Evolutionary conservation across 1,284 basidiomycete genomes (phyloP), one percentile per base, ranked within the genome.

Genomic region (Boletus mariae): DNA sequence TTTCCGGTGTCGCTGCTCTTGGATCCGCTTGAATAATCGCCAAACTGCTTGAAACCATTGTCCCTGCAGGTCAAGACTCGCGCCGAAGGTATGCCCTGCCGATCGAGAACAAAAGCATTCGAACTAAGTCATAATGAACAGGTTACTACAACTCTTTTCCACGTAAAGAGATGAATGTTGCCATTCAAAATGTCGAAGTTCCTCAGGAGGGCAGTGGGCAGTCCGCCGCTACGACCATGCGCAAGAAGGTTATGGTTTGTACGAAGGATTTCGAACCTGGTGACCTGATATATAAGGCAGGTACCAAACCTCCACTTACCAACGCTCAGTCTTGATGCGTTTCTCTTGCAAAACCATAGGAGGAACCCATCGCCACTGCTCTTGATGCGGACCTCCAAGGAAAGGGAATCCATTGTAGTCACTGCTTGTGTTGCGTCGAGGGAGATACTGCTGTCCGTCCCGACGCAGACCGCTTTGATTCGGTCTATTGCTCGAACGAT

Each of bases 61-160:
- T 63, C 34, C 28, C 29, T 60, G 61, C 63, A 91, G 88, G 79
- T 87, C 59, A 79, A 80, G 65, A 71, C 71, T 47, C 81, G 81
- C 60, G 80, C 84, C 55, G 82, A 85, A 89, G 89, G 88, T 92
- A 79, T 82, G 87, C 77, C 58, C 61, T 57, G 25, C 45, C 40
- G 37, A 48, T 43, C n/a, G 47, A 59, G 62, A 64, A 66, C 59
- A 55, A 52, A 43, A 55, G 55, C 43, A 42, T 35, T 54, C 57
- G 53, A 60, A 61, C 63, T 64, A 49, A 65, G 66, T 47, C 55
- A 54, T 62, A 60, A 52, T 49, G 34, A 40, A 63, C 73, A 92
- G 89, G 84, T 55, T 92, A 91, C 66, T 90, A 85, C 64, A 73
- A 86, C 35, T 65, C 70, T 52, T 92, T 92, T 76, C 89, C 89